These are phyloP conservation scores for Populus pruinosa DNA, from an alignment of 345 rosid genomes.

Conservation along the genomic window DNA sequence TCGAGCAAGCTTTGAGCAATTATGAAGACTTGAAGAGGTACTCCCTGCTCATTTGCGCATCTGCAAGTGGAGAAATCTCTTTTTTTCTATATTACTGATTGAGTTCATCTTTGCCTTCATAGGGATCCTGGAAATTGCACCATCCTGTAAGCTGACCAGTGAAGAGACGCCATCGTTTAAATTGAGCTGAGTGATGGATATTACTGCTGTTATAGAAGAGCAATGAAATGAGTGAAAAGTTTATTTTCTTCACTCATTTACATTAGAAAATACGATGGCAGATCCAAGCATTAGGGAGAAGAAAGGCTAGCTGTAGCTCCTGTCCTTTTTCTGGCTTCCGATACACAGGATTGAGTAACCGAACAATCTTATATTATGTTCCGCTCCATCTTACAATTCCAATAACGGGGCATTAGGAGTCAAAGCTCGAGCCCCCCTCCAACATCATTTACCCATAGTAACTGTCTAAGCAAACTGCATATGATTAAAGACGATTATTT, in stretches of 20 bases:
- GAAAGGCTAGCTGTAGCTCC: neutral
- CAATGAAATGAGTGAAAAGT: neutral
- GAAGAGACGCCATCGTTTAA: neutral
- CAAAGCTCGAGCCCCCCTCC: too few species aligned
- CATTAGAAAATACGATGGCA: neutral
- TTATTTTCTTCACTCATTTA: neutral
- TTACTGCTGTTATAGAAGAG: neutral
- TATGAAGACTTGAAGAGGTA: slow-evolving; percentile 65
- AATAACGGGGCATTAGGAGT: too few species aligned
- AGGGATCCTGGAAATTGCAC: slow-evolving; percentile 62
- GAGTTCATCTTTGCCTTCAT: slow-evolving; percentile 8
- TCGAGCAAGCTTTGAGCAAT: slow-evolving; percentile 68
- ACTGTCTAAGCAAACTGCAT: too few species aligned
- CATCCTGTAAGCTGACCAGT: slow-evolving; percentile 39
- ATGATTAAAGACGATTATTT: too few species aligned
- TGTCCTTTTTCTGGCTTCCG: neutral
- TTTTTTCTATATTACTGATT: neutral
- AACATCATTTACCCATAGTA: too few species aligned
- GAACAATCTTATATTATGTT: neutral
- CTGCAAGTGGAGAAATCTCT: neutral
- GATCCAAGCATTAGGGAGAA: neutral
- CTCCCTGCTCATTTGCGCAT: neutral
- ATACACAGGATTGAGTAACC: neutral
- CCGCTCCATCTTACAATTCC: too few species aligned
- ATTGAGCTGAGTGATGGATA: neutral